phyloP scores from a whole-genome alignment of 2,329 filamentous ascomycete genomes.

The Sporothrix inflata region DNA sequence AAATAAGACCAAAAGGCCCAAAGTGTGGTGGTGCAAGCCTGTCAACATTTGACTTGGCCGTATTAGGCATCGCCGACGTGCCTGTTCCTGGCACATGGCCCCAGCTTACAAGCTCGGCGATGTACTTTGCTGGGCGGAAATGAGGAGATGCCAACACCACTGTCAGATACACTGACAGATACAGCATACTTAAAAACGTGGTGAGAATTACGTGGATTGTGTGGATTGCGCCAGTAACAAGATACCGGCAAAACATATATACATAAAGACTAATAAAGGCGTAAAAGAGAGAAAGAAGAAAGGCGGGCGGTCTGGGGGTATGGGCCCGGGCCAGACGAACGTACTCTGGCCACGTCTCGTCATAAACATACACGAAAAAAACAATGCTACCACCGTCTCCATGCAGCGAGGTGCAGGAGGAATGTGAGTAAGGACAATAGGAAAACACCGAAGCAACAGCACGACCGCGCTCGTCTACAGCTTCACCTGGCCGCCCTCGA shows the following conservation, averaged over 20 bases:
- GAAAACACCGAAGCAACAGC: neutral
- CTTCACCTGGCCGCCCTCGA: conserved; percentile 71
- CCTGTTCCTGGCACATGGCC: neutral
- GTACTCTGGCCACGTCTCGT: conserved; percentile 1
- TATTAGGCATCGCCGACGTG: conserved; percentile 8
- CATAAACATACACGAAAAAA: neutral
- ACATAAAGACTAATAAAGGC: neutral
- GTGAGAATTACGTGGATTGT: neutral
- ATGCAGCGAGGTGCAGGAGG: neutral
- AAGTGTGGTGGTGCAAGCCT: neutral
- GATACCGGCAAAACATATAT: neutral
- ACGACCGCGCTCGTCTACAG: conserved; percentile 50
- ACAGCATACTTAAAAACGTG: neutral
- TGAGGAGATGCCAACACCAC: too few relatives aligned
- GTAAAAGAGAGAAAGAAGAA: neutral
- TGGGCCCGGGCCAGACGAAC: neutral
- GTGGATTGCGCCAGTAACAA: neutral
- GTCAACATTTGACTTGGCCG: neutral
- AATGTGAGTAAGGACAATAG: neutral
- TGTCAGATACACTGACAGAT: neutral
- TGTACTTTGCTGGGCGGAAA: too few relatives aligned
- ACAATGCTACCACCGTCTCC: neutral
- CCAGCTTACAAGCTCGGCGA: neutral
- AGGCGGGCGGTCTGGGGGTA: neutral
- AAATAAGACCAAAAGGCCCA: too few relatives aligned